Percentiles rank a stretch among this genome's conserved stretches.
phyloP scores from a whole-genome alignment of 768 basidiomycete genomes.

The Hypholoma fasciculare region DNA sequence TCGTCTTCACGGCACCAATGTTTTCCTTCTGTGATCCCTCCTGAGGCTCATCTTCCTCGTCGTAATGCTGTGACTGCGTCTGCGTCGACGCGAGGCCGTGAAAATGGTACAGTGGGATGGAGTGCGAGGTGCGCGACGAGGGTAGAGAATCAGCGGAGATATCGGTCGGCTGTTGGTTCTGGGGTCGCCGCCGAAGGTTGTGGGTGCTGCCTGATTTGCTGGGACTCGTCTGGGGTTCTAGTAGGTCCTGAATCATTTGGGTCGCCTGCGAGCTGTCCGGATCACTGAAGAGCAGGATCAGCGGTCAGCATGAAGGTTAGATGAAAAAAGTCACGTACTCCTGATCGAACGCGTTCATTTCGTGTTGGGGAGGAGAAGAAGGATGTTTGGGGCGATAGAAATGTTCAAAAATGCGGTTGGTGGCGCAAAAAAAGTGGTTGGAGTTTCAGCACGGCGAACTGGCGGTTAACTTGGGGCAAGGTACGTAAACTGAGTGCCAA shows the following conservation, averaged over 20 bases:
- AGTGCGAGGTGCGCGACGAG: slow-evolving; percentile 31
- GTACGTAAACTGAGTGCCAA: slow-evolving; percentile 1
- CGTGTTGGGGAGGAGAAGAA: background rate
- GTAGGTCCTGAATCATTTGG: slow-evolving; percentile 48
- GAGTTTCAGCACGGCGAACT: background rate
- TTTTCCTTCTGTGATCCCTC: slow-evolving; percentile 60
- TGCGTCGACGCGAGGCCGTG: slow-evolving; percentile 58
- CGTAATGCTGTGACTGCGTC: slow-evolving; percentile 45
- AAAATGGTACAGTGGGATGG: slow-evolving; percentile 52
- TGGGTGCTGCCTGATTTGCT: slow-evolving; percentile 16
- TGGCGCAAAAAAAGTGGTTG: background rate
- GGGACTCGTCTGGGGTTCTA: slow-evolving; percentile 25
- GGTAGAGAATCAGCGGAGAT: slow-evolving; percentile 41
- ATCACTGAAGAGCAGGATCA: slow-evolving; percentile 33
- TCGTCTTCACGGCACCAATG: slow-evolving; percentile 21
- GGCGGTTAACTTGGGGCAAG: background rate
- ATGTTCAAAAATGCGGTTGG: background rate
- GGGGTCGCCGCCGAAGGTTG: slow-evolving; percentile 15
- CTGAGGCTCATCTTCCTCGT: slow-evolving; percentile 30
- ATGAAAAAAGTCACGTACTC: slow-evolving; percentile 32
- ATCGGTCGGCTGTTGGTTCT: slow-evolving; percentile 30
- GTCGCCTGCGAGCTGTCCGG: slow-evolving; percentile 53
- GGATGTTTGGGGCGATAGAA: background rate
- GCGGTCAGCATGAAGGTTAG: background rate
- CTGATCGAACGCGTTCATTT: slow-evolving; percentile 36